phyloP scores from a whole-genome alignment of 192 early-diverging fungal genomes.

The Thoreauomyces humboldtii region DNA sequence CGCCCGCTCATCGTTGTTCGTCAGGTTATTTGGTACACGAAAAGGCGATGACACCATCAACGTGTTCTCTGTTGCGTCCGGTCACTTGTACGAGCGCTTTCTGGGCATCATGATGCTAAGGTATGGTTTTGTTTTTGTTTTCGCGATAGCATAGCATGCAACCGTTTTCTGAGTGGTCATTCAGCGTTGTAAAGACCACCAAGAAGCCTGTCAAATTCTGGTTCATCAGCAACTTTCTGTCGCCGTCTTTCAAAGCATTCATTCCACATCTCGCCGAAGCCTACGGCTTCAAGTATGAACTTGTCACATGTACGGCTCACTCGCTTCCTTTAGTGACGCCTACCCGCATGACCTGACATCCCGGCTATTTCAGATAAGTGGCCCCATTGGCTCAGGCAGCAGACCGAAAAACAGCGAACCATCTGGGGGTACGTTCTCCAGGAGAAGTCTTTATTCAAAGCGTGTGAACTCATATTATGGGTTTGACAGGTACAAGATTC shows the following conservation, averaged over 20 bases:
- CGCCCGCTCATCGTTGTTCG: no score
- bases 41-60: slow-evolving; percentile 67
- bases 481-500: slow-evolving; percentile 81
- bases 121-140: slow-evolving; percentile 4
- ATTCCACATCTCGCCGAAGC: slow-evolving; percentile 83
- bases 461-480: not conserved
- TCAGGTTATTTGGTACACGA: not conserved
- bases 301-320: slow-evolving; percentile 72
- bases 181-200: slow-evolving; percentile 82
- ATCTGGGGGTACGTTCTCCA: slow-evolving; percentile 78
- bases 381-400: slow-evolving; percentile 92
- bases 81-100: slow-evolving; percentile 97
- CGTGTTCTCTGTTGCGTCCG: slow-evolving; percentile 97
- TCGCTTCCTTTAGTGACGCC: not conserved
- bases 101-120: slow-evolving; percentile 92
- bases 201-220: slow-evolving; percentile 93
- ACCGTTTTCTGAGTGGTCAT: not conserved
- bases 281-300: slow-evolving; percentile 89
- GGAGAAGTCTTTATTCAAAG: not conserved
- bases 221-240: slow-evolving; percentile 98
- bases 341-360: no score
- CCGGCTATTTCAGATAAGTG: slow-evolving; percentile 80
- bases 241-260: slow-evolving; percentile 89
- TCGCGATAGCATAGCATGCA: no score
- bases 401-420: slow-evolving; percentile 92